phyloP scores from a whole-genome alignment of 352 stramenopile genomes.

The Thalassiosira mediterranea region DNA sequence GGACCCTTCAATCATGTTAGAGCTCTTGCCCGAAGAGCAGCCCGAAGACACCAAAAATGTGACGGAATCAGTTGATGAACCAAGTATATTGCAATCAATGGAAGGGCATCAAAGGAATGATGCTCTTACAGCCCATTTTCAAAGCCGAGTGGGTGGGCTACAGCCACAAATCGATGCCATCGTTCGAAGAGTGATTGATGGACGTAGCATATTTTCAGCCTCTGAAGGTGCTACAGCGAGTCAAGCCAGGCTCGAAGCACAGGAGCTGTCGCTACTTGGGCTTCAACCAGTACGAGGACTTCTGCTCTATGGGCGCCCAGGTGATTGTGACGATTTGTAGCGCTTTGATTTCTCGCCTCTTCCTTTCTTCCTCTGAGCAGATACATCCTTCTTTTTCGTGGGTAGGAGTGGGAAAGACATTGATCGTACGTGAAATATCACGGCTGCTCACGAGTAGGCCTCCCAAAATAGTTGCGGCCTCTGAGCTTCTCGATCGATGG shows the following conservation, averaged over 20 bases:
- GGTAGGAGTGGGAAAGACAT: conserved; percentile 94
- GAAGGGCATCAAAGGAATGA: conserved; percentile 50
- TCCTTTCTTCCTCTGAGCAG: too few species aligned
- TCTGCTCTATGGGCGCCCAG: conserved; percentile 86
- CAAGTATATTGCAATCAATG: conserved; percentile 10
- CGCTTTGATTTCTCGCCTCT: too few species aligned
- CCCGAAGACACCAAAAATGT: not conserved
- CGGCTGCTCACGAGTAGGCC: conserved; percentile 95
- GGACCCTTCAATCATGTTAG: conserved; percentile 54
- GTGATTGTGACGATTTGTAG: too few species aligned
- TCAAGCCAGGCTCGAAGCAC: conserved; percentile 44
- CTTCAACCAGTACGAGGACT: conserved; percentile 98
- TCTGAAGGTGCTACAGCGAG: conserved; percentile 35
- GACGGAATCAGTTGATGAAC: conserved; percentile 4
- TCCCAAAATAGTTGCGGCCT: conserved; percentile 98
- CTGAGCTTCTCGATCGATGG: conserved; percentile 99
- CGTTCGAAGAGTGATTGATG: conserved; percentile 70
- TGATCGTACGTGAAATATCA: conserved; percentile 98
- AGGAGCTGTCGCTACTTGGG: conserved; percentile 83
- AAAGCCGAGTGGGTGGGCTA: conserved; percentile 60
- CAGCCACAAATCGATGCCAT: conserved; percentile 70
- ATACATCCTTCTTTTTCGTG: too few species aligned
- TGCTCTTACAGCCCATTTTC: conserved; percentile 51
- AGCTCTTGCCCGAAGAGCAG: conserved; percentile 20
- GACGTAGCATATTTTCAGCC: conserved; percentile 47